phyloP scores from a whole-genome alignment of 306 rosid genomes.

The Gynostemma pentaphyllum region DNA sequence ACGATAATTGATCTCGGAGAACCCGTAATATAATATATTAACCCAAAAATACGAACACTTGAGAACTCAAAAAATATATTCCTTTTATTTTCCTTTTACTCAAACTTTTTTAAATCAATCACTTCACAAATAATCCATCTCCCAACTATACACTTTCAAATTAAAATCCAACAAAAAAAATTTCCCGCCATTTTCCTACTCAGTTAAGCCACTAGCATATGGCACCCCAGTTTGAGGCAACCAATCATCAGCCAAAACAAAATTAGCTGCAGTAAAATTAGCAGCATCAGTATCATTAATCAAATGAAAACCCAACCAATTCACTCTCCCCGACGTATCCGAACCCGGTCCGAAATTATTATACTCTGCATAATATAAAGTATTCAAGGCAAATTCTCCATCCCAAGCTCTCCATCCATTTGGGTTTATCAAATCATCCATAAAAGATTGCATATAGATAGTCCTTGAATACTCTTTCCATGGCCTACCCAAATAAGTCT shows the following conservation, averaged over 20 bases:
- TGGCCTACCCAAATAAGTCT: slow-evolving; percentile 70
- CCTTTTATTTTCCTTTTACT: background rate
- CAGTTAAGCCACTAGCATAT: slow-evolving; percentile 25
- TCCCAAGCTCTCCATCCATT: slow-evolving; percentile 80
- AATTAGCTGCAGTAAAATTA: slow-evolving; percentile 44
- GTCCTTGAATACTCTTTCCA: slow-evolving; percentile 87
- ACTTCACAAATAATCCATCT: slow-evolving; percentile 4
- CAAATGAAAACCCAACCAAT: slow-evolving; percentile 51
- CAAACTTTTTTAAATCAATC: background rate
- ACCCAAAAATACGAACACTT: no score
- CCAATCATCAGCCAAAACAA: slow-evolving; percentile 51
- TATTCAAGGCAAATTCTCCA: slow-evolving; percentile 57
- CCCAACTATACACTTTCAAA: background rate
- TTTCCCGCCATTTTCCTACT: background rate
- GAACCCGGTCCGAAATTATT: slow-evolving; percentile 59
- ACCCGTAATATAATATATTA: no score
- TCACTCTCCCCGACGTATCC: slow-evolving; percentile 30
- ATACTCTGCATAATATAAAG: slow-evolving; percentile 71
- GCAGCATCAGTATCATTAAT: slow-evolving; percentile 41
- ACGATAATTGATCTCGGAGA: no score
- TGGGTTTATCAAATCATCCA: slow-evolving; percentile 31
- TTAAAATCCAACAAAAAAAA: background rate
- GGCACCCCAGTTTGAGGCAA: slow-evolving; percentile 67
- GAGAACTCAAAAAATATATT: background rate
- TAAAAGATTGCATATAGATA: slow-evolving; percentile 47